These are phyloP conservation scores for Davidsoniella virescens DNA, from an alignment of 2,329 filamentous ascomycete species.

Conservation along the genomic window DNA sequence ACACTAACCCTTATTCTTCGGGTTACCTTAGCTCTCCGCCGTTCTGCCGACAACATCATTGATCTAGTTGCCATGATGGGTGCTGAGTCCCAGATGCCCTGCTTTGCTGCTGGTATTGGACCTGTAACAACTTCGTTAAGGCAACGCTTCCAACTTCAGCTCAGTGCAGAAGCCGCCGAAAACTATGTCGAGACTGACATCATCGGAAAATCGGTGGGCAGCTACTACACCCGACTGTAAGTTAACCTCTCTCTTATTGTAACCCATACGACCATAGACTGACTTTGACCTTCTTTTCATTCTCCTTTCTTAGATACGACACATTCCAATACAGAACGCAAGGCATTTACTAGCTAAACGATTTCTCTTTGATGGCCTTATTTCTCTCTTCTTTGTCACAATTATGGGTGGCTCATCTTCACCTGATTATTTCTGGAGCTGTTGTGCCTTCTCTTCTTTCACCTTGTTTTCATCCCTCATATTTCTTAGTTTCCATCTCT, in stretches of 20 bases:
- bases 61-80: constrained; percentile 78
- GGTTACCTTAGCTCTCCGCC: constrained; percentile 42
- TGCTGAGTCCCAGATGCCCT: constrained; percentile 68
- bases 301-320: constrained; percentile 44
- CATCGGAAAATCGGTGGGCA: constrained; percentile 65
- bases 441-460: too few relatives aligned
- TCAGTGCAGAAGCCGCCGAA: constrained; percentile 69
- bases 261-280: not conserved
- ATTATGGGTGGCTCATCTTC: not conserved
- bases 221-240: constrained; percentile 74
- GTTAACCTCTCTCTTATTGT: constrained; percentile 18
- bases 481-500: not conserved
- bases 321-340: constrained; percentile 80
- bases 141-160: constrained; percentile 64
- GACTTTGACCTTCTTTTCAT: not conserved
- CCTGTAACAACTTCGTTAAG: constrained; percentile 54
- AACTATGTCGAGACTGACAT: constrained; percentile 66
- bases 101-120: constrained; percentile 57
- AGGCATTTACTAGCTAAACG: constrained; percentile 50
- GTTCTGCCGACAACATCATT: constrained; percentile 65
- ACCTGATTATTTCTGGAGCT: not conserved
- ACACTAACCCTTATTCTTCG: constrained; percentile 12
- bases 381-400: not conserved
- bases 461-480: not conserved
- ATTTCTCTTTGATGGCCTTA: not conserved